Percentiles rank a stretch among this genome's conserved stretches.
Conservation (phyloP, 225 moss, liverwort and hornwort genomes). For the Marchantia paleacea region DNA sequence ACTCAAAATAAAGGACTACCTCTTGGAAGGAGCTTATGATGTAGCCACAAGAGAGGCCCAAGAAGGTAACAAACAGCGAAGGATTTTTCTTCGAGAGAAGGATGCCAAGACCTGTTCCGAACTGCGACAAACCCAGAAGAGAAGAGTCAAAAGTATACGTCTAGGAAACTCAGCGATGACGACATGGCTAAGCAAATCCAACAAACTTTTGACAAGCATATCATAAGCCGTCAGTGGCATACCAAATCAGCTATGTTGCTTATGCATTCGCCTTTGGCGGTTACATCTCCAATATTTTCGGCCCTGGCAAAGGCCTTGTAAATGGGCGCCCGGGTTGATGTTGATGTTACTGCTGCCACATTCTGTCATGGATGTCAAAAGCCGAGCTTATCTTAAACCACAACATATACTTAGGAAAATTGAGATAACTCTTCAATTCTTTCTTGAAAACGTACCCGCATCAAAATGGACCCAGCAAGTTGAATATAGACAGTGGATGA, state of each 20-base stretch:
- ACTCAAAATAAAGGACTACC: slow-evolving; percentile 35
- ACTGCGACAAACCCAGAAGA: slow-evolving; percentile 45
- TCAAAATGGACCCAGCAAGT: neutral
- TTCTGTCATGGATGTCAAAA: slow-evolving; percentile 53
- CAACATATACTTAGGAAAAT: neutral
- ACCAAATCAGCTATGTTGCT: slow-evolving; percentile 98
- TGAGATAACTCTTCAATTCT: neutral
- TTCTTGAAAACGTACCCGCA: neutral
- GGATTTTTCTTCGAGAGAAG: slow-evolving; percentile 93
- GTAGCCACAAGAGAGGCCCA: slow-evolving; percentile 86
- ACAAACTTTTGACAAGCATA: neutral
- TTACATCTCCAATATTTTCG: slow-evolving; percentile 98
- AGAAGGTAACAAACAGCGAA: slow-evolving; percentile 72
- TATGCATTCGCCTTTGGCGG: slow-evolving; percentile 98
- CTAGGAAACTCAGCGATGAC: neutral
- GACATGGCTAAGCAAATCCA: neutral
- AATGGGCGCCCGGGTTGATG: slow-evolving; percentile 93
- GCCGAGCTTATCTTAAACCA: slow-evolving; percentile 3
- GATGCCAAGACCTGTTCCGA: slow-evolving; percentile 93
- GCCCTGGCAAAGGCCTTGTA: slow-evolving; percentile 96
- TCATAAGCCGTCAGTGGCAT: neutral
- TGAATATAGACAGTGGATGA: slow-evolving; percentile 14
- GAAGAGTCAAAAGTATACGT: neutral
- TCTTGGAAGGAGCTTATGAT: slow-evolving; percentile 92
- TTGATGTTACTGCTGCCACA: slow-evolving; percentile 97